Percentiles rank a stretch among this genome's conserved stretches.
Evolutionary conservation across 2,329 filamentous ascomycete genomes (phyloP).

Genomic region (Graphiopsis chlorocephala): DNA sequence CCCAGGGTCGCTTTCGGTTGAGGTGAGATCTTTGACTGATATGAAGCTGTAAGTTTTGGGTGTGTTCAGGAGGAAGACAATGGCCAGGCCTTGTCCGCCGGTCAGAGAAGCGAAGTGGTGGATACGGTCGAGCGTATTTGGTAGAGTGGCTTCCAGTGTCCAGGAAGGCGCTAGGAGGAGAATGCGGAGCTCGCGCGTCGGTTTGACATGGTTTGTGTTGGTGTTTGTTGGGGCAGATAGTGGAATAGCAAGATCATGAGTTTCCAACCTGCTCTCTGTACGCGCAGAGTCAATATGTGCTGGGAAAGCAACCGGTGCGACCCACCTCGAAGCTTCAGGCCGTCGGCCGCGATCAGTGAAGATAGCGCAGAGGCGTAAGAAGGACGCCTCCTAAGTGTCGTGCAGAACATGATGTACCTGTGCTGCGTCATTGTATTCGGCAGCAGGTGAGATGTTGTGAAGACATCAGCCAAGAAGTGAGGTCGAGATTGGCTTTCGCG

Average conservation of each 20-base stretch:
- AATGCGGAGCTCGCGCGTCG: conserved; percentile 26
- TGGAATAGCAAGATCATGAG: conserved; percentile 37
- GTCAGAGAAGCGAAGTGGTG: conserved; percentile 32
- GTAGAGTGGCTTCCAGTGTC: conserved; percentile 20
- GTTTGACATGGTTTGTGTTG: conserved; percentile 11
- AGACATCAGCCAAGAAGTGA: conserved; percentile 8
- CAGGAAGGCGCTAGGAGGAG: conserved; percentile 33
- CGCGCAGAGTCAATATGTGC: not conserved
- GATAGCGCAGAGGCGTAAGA: conserved; percentile 34
- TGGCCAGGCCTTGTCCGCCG: conserved; percentile 29
- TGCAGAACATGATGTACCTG: conserved; percentile 40
- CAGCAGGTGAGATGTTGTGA: too few species aligned
- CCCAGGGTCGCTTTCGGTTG: not conserved
- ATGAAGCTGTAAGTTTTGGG: conserved; percentile 18
- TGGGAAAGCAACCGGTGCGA: not conserved
- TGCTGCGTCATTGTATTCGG: too few species aligned
- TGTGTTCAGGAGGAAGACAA: conserved; percentile 32
- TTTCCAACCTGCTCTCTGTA: conserved; percentile 34
- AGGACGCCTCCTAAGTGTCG: conserved; percentile 38
- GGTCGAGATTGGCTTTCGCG: not conserved
- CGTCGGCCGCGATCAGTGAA: conserved; percentile 23
- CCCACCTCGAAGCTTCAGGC: conserved; percentile 29
- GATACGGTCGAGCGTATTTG: conserved; percentile 30
- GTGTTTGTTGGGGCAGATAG: conserved; percentile 16
- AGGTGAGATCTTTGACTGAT: conserved; percentile 18